phyloP scores from a whole-genome alignment of 108 stramenopile genomes.

The Cyclotella kingstonii region DNA sequence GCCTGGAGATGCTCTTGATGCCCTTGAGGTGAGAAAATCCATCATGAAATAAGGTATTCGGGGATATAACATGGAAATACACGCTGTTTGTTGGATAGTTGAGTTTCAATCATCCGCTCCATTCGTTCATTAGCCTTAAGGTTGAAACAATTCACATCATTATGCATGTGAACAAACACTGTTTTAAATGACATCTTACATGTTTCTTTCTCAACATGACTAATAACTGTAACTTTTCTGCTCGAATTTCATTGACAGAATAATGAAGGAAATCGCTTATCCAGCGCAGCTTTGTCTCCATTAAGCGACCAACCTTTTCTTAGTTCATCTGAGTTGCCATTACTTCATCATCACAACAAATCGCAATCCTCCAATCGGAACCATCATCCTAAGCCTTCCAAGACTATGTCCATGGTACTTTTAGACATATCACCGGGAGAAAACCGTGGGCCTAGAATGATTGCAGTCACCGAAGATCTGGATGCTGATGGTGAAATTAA shows the following conservation, averaged over 20 bases:
- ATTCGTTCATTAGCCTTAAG: no score
- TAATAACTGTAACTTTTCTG: no score
- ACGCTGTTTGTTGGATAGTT: no score
- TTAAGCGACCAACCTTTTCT: constrained; percentile 8
- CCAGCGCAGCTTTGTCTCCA: constrained; percentile 10
- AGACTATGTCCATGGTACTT: constrained; percentile 40
- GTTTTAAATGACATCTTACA: no score
- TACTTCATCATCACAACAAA: not conserved
- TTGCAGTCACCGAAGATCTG: constrained; percentile 30
- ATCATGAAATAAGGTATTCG: not conserved
- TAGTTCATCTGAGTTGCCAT: constrained; percentile 4
- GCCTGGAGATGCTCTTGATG: no score
- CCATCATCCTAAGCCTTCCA: constrained; percentile 6
- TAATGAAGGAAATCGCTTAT: no score
- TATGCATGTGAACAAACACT: no score
- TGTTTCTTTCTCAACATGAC: no score
- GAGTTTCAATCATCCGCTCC: no score
- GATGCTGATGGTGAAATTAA: constrained; percentile 6
- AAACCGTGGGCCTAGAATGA: constrained; percentile 32
- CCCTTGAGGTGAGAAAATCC: not conserved
- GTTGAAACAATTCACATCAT: no score
- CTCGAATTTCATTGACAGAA: no score
- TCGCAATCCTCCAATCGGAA: not conserved
- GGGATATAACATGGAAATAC: not conserved
- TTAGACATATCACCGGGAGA: constrained; percentile 38